Conservation (phyloP, 192 early-diverging fungal genomes). For the Phycomyces blakesleeanus region DNA sequence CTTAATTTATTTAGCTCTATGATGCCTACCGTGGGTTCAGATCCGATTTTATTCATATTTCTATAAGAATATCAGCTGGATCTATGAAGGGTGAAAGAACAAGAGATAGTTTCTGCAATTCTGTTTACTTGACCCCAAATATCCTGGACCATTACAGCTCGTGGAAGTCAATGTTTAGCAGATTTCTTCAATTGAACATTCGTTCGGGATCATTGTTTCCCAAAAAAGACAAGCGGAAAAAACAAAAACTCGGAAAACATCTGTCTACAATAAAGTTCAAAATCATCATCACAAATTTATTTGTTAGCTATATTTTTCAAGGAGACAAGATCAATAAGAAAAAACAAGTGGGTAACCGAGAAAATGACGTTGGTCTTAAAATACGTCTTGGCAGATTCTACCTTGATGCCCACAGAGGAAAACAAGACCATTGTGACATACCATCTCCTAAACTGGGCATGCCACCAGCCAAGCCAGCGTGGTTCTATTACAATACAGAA, state of each 20-base stretch:
- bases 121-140: constrained; percentile 32
- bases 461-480: constrained; percentile 19
- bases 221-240: not conserved
- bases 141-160: constrained; percentile 22
- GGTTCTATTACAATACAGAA: constrained; percentile 34
- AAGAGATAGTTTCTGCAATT: constrained; percentile 8
- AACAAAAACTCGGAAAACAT: constrained; percentile 24
- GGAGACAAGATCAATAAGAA: constrained; percentile 3
- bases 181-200: constrained; percentile 27
- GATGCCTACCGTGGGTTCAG: constrained; percentile 39
- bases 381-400: constrained; percentile 23
- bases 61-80: constrained; percentile 27
- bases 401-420: constrained; percentile 33
- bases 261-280: constrained; percentile 33
- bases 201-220: constrained; percentile 29
- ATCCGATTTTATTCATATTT: constrained; percentile 35
- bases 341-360: not conserved
- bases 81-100: not conserved
- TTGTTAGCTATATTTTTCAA: constrained; percentile 28
- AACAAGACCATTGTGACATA: constrained; percentile 15
- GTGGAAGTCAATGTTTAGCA: constrained; percentile 30
- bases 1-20: constrained; percentile 11
- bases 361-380: constrained; percentile 30
- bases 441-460: constrained; percentile 7
- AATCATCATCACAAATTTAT: constrained; percentile 23